Evolutionary conservation across 2,329 filamentous ascomycete species (phyloP).

Genomic region (Drechslerella dactyloides): DNA sequence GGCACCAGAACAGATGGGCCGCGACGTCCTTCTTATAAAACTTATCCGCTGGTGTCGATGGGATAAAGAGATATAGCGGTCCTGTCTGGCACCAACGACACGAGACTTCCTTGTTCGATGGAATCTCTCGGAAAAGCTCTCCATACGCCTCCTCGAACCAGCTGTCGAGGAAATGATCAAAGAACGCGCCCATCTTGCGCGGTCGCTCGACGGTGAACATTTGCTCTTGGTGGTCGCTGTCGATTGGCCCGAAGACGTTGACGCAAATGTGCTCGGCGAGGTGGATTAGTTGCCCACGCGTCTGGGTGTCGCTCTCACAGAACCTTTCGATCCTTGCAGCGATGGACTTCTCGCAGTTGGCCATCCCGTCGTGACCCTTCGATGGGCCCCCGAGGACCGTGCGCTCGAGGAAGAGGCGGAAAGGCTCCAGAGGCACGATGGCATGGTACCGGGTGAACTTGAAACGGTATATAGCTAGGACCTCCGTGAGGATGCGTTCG

Average conservation of each 20-base stretch:
- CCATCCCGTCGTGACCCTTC: not conserved
- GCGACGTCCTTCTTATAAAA: not conserved
- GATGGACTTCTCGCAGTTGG: not conserved
- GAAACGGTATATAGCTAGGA: not conserved
- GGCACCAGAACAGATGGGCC: slow-evolving; percentile 6
- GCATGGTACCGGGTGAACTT: not conserved
- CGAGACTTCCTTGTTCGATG: not conserved
- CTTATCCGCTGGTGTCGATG: not conserved
- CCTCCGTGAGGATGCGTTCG: not conserved
- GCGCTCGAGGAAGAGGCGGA: not conserved
- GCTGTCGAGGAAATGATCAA: not conserved
- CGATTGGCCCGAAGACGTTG: not conserved
- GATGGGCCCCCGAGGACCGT: not conserved
- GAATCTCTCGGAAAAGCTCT: not conserved
- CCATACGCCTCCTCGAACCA: slow-evolving; percentile 1
- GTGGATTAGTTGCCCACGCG: not conserved
- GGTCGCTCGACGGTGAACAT: not conserved
- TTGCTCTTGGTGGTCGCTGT: not conserved
- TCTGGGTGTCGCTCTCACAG: not conserved
- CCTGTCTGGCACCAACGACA: not conserved
- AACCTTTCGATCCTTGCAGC: not conserved
- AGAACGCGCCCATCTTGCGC: not conserved
- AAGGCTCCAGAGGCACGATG: not conserved
- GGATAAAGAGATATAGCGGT: not conserved
- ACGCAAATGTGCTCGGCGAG: not conserved